Evolutionary conservation across 148 eudicot species (phyloP), one percentile per base, ranked within the genome.

Genomic region (Camellia japonica): DNA sequence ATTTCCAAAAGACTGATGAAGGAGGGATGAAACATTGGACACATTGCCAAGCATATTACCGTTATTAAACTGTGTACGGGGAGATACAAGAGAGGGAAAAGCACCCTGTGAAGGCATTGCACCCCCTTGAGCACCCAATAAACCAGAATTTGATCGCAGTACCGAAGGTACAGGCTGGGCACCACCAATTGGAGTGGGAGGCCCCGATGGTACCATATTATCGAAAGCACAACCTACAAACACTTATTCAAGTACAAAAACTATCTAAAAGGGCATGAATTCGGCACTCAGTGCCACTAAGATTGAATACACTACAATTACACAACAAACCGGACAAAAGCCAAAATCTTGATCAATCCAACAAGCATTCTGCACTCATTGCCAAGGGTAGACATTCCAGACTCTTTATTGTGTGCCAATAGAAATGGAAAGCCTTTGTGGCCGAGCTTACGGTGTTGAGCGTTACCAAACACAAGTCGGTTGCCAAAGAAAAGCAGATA

Each of bases 171-270:
- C 81, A 52, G 90, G 85, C 85, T 95, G 99, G 84, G 89, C 83
- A 74, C 94, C 91, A 84, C 97, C 98, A 79, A 87, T 90, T 68
- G 94, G 97, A 82, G 90, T 86, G 51, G 99, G 85, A 51, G 90
- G 96, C 86, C 97, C 99, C 60, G 96, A 88, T 23, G 97, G 98
- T 71, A 92, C 91, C 99, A 95, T 95, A 52, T 75, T 84, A 19
- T 71, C 41, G 67, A 77, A 79, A 55, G 76, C 58, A 47, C 74
- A 10, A 74, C 51, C 76, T 74, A 66, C 4, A 80, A 62, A 74
- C 71, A 78, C 80, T 66, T 74, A 81, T 38, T 38, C 54, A 14
- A 71, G 23, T 30, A 69, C 61, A 78, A 66, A 76, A 2, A 75
- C 86, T 81, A 80, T 63, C 89, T 81, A 86, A 78, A 82, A 71